Evolutionary conservation across 345 rosid genomes (phyloP), one percentile per base, ranked within the genome.

Genomic region (Ailanthus altissimus): DNA sequence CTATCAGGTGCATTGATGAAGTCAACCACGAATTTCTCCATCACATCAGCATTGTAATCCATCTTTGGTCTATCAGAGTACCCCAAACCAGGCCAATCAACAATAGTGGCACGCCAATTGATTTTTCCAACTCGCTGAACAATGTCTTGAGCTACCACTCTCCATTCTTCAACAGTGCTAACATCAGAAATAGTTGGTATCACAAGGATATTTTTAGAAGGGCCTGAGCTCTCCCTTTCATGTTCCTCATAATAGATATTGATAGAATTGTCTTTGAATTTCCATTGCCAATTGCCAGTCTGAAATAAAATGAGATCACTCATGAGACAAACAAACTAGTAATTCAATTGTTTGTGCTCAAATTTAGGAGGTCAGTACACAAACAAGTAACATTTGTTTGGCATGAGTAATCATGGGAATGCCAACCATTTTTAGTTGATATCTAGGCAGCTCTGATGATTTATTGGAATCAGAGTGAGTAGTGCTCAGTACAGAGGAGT

Each of bases 61-160:
- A 93, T 87, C 84, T 91, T 94, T 8, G 89, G 90, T 78, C 89
- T 83, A 71, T 87, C 93, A 46, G 98, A 92, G 80, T 81, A 92
- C 69, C 97, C 98, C 85, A 94, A 86, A 75, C 97, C 98, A 25
- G 97, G 98, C 98, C 98, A 94, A 79, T 94, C 98, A 69, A 93
- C 90, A 80, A 94, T 88, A 15, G 90, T 90, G 26, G 97, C 92
- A 40, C 90, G 90, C 95, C 91, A 93, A 67, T 88, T 90, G 74
- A 83, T 65, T 64, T 79, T 78, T 36, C 89, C 84, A 51, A 20
- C 85, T 68, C 86, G 88, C 74, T 86, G 84, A 67, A 90, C 93
- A 57, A 95, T 89, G 85, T 89, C 86, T 75, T 72, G 79, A 65
- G 99, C 99, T 38, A 91, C 99, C 46, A 84, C 84, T 88, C 97